A percentile compares a stretch with the other conserved stretches of the same genome.
Conservation (phyloP, 805 yeast species). For the Zygosaccharomyces gambellarensis region DNA sequence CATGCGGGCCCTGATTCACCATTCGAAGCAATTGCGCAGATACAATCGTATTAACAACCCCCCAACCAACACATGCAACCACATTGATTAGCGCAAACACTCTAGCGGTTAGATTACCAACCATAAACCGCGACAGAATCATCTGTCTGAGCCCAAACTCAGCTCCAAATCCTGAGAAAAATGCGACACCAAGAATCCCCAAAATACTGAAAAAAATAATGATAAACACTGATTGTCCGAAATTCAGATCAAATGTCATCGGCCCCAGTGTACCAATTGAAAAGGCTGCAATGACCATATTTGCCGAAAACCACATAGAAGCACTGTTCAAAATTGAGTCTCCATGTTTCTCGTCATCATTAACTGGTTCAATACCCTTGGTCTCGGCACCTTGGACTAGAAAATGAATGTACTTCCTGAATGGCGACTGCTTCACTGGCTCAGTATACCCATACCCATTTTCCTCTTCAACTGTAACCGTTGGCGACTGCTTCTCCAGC, state of each 20-base stretch:
- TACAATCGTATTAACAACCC: constrained; percentile 85
- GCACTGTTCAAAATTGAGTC: constrained; percentile 63
- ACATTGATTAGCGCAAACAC: constrained; percentile 72
- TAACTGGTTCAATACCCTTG: constrained; percentile 76
- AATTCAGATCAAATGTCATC: constrained; percentile 58
- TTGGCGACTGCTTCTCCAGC: constrained; percentile 10
- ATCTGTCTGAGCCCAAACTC: constrained; percentile 84
- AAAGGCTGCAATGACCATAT: constrained; percentile 79
- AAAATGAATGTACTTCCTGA: constrained; percentile 20
- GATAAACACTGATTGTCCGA: constrained; percentile 63
- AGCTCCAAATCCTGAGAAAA: constrained; percentile 77
- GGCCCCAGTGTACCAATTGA: constrained; percentile 71
- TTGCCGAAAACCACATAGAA: constrained; percentile 88
- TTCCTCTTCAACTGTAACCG: constrained; percentile 5
- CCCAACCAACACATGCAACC: constrained; percentile 91
- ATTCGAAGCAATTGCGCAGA: constrained; percentile 78
- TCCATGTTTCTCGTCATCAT: constrained; percentile 72
- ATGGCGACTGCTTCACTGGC: constrained; percentile 15
- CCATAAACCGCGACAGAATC: constrained; percentile 68
- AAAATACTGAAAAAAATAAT: constrained; percentile 69
- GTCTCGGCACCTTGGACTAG: constrained; percentile 44
- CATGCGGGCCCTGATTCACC: constrained; percentile 50
- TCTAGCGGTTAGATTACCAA: constrained; percentile 72
- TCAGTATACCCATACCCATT: constrained; percentile 13
- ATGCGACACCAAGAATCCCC: constrained; percentile 77